phyloP scores from a whole-genome alignment of 371 early-diverging fungal species.

The Actinomucor elegans region DNA sequence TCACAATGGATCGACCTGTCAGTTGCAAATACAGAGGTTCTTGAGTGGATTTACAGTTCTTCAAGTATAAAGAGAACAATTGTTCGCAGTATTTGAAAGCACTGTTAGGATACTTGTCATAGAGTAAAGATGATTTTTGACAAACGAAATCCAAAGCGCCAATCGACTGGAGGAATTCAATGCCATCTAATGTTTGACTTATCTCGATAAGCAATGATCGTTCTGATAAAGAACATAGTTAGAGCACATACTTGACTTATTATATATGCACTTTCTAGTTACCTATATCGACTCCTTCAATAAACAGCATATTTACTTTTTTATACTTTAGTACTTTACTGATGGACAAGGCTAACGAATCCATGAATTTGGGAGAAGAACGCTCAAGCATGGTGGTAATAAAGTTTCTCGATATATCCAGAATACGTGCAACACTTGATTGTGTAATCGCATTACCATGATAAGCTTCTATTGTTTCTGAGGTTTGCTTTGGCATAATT shows the following conservation, averaged over 20 bases:
- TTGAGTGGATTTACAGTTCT: conserved; percentile 14
- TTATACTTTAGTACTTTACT: background rate
- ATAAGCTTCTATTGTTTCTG: conserved; percentile 25
- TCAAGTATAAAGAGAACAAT: conserved; percentile 53
- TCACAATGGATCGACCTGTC: conserved; percentile 32
- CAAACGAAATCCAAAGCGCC: conserved; percentile 26
- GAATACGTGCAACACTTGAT: conserved; percentile 12
- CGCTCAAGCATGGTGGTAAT: conserved; percentile 12
- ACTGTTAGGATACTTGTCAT: conserved; percentile 8
- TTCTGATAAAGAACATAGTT: too few species aligned
- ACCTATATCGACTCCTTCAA: conserved; percentile 34
- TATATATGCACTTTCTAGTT: too few species aligned
- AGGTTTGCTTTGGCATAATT: conserved; percentile 26
- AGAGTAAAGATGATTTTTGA: background rate
- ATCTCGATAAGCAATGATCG: conserved; percentile 18
- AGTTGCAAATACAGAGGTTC: conserved; percentile 45
- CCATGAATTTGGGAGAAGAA: conserved; percentile 5
- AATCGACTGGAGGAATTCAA: conserved; percentile 28
- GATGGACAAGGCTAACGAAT: conserved; percentile 7
- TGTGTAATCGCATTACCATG: conserved; percentile 21
- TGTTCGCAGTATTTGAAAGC: conserved; percentile 15
- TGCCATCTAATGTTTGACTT: conserved; percentile 26
- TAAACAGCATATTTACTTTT: conserved; percentile 33
- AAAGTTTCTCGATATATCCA: conserved; percentile 10
- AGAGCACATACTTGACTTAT: too few species aligned